phyloP scores from a whole-genome alignment of 345 rosid species.

The Citrus unshiu region DNA sequence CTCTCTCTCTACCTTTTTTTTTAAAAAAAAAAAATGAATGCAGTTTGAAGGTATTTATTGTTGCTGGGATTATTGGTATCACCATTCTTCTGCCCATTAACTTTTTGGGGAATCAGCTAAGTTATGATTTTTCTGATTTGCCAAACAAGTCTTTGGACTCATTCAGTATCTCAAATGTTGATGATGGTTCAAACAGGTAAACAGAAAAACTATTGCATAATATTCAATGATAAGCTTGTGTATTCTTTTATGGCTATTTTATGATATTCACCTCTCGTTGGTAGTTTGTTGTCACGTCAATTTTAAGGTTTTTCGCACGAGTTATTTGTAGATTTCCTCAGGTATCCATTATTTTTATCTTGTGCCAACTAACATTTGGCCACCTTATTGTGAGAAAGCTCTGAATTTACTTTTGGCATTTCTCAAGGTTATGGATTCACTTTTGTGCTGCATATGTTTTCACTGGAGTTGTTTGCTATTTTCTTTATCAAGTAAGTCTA shows the following conservation, averaged over 20 bases:
- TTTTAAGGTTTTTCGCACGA: not conserved
- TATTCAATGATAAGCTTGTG: not conserved
- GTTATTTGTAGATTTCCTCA: not conserved
- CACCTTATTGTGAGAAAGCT: conserved; percentile 9
- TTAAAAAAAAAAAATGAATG: not conserved
- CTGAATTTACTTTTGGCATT: conserved; percentile 29
- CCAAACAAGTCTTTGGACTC: conserved; percentile 67
- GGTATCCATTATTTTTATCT: not conserved
- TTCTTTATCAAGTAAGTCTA: conserved; percentile 71
- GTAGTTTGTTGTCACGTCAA: not conserved
- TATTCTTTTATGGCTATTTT: not conserved
- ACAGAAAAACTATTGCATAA: not conserved
- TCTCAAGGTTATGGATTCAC: conserved; percentile 91
- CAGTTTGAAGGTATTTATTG: conserved; percentile 68
- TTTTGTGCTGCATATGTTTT: conserved; percentile 83
- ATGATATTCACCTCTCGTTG: not conserved
- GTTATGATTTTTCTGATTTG: conserved; percentile 50
- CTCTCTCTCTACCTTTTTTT: not conserved
- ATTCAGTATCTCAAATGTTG: conserved; percentile 83
- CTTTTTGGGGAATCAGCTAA: conserved; percentile 69
- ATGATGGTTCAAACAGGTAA: conserved; percentile 79
- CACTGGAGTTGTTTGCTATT: conserved; percentile 84
- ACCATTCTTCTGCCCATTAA: conserved; percentile 79
- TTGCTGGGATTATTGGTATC: conserved; percentile 67
- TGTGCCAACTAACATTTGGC: conserved; percentile 1